Evolutionary conservation across 306 rosid genomes (phyloP), one percentile per base, ranked within the genome.

Genomic region (Hippophae rhamnoides): DNA sequence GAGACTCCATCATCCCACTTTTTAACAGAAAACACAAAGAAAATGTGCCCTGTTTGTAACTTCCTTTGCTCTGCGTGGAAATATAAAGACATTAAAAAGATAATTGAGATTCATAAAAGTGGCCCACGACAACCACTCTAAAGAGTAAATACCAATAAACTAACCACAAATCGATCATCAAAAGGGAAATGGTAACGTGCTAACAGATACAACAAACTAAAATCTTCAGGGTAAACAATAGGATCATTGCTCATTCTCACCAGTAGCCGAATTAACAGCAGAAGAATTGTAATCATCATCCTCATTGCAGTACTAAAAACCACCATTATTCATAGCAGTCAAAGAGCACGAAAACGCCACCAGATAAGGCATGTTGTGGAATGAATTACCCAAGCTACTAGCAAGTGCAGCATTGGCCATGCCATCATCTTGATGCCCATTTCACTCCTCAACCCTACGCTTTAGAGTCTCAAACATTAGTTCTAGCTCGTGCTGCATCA

Each of bases 401-500:
- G 89, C 82, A 5, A 89, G 27, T 1, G 67, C 71, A 0, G 77
- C 81, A 13, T 13, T 60, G 8, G 71, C 52, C 60, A 62, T 51
- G 6, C 70, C 81, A 13, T 61, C 83, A 11, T 74, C 82, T 0
- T 66, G 75, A 56, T 69, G 70, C 6, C 67, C 78, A 44, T 3
- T 27, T 2, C 43, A 74, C 72, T 89, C 97, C 67, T 89, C 80
- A 0, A 84, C 94, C 0, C 95, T 87, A 76, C 82, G 95, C 89
- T 86, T 88, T 61, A 93, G 94, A 3, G 89, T 80, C 84, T 93
- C 84, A 56, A 88, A 93, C 99, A 93, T 93, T 80, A 93, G 85
- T 77, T 86, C 89, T 2, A 97, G 99, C 83, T 93, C 84, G 62
- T 83, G 85, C 95, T 88, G 99, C 99, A 93, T 86, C 85, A 79